Base-by-base conservation (phyloP, 345 rosid species). In the Pistacia vera region DNA sequence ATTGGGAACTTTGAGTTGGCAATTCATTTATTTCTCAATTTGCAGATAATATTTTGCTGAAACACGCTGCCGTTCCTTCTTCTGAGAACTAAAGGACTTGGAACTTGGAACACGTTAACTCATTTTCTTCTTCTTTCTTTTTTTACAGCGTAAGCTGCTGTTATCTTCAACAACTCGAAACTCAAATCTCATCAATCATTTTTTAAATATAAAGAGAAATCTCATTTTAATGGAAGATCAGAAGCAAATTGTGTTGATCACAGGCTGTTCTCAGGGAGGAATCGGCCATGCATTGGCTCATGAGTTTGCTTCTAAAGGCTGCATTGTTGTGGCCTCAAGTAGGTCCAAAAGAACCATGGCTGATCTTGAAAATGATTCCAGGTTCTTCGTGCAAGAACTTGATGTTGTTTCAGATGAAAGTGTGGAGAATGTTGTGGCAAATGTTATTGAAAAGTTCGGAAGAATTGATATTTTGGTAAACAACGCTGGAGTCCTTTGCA, bases 181-280 rank as follows among this genome's bases (percentile, higher is more conserved):
- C 25, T 25, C 25, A 25, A 25, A 25, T 25, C 25, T 25, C 25
- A 25, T 25, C 25, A 25, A 25, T 25, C 25, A 25, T 25, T 25
- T 25, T 0, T 25, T 25, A 25, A 25, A 25, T 25, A 25, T 25
- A 25, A 25, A 25, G 25, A 25, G 25, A 25, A 25, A 25, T 25
- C 25, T 25, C 71, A 68, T 3, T 68, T 48, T 41, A 14, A 68
- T 88, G 93, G 91, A 78, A 35, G 75, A 61, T 41, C 75, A 70
- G 51, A 81, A 78, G 14, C 87, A 87, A 63, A 95, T 92, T 81
- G 94, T 95, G 41, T 73, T 95, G 54, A 86, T 95, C 63, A 90
- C 97, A 3, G 97, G 98, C 11, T 95, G 97, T 77, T 82, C 89
- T 5, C 82, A 89, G 38, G 98, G 98, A 66, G 97, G 98, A 0